Evolutionary conservation across 805 yeast species (phyloP), one percentile per base, ranked within the genome.

Genomic region (Starmerella potacharoeniae): DNA sequence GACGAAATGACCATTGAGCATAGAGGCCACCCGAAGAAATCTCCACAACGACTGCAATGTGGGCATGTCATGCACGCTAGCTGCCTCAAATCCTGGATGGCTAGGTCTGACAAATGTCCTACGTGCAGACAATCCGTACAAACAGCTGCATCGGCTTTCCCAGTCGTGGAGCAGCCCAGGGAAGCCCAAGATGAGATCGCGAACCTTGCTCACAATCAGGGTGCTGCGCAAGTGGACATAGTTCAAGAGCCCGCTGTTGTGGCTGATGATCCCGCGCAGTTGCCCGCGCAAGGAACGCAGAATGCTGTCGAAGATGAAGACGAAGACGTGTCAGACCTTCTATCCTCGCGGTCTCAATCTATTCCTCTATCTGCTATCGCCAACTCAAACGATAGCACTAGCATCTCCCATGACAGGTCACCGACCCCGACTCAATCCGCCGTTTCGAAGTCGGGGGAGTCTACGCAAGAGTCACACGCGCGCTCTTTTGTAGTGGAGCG

Each of bases 1-100:
- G 97, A 93, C 62, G 95, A 87, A 58, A 84, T 91, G 91, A 68
- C 74, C 6, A 65, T 80, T 1, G 72, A 67, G 2, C 75, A 66
- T 1, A 55, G 64, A 2, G 42, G 31, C 1, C 56, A 62, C 62
- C 71, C 71, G 55, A 73, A 85, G 54, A 69, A 71, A 45, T 73
- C 70, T 49, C 96, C 97, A 5, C 88, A 87, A 68, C 84, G 77
- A 64, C 73, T 93, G 49, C 75, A 73, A 1, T 93, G 98, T 73
- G 85, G 87, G 30, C 98, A 93, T 68, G 83, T 87, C 49, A 75
- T 91, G 55, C 98, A 93, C 67, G 72, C 84, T 70, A 90, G 93
- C 5, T 93, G 98, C 68, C 75, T 93, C 58, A 85, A 87, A 64
- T 83, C 85, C 61, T 93, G 98, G 98, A 74, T 93, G 62, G 95